Conservation (phyloP, 2,329 filamentous ascomycete species). For the Ceratocystis ficicola region DNA sequence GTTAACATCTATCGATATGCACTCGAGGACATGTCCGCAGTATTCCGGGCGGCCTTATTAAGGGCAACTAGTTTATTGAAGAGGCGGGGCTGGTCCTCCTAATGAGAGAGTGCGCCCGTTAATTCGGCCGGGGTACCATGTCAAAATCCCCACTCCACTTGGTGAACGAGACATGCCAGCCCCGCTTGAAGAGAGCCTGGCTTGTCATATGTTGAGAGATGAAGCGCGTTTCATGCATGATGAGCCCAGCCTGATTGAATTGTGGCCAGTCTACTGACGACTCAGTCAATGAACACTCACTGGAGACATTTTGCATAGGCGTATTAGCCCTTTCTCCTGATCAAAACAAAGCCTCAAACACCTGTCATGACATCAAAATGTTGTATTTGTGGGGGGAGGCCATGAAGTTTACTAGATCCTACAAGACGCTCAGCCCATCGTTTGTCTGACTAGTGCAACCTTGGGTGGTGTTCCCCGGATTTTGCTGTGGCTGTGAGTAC, state of each 20-base stretch:
- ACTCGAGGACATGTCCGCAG: not conserved
- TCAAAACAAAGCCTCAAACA: too few relatives aligned
- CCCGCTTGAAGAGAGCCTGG: not conserved
- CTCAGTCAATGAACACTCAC: too few relatives aligned
- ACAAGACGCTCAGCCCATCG: not conserved
- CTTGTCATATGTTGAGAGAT: not conserved
- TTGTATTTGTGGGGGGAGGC: not conserved
- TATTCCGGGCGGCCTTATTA: not conserved
- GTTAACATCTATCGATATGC: not conserved
- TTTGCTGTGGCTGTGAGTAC: not conserved
- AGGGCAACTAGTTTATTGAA: not conserved
- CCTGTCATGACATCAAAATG: not conserved
- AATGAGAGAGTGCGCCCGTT: not conserved
- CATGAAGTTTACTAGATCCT: not conserved
- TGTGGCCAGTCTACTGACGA: too few relatives aligned
- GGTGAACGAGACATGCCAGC: not conserved
- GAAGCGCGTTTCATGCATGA: too few relatives aligned
- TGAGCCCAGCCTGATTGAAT: too few relatives aligned
- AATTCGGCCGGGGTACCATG: constrained; percentile 10
- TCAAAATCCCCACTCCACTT: not conserved
- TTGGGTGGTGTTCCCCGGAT: not conserved
- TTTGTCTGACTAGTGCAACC: not conserved
- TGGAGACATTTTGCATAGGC: too few relatives aligned
- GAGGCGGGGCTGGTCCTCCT: not conserved
- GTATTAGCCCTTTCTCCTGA: too few relatives aligned